Base-by-base conservation (phyloP, 2,329 filamentous ascomycete species). In the Endocalyx cinctus region DNA sequence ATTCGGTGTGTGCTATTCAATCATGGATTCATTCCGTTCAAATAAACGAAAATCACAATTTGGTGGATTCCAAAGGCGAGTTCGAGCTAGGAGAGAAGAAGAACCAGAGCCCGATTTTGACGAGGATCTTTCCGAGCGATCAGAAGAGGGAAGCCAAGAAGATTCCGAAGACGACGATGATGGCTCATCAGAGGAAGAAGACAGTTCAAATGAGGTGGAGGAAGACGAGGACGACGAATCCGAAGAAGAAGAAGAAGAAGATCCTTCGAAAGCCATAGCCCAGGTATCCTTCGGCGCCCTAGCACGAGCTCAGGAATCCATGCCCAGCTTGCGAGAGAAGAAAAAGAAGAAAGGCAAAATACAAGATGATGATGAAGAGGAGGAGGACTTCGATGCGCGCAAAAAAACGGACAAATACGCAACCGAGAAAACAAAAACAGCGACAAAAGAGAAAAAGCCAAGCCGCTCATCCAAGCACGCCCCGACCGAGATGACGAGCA, bases 251-350 rank as follows among this genome's bases (percentile, higher is more conserved):
- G 50, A 58, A 25, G 50, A 48, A 54, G 48, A 52, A n/a, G 44
- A 47, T 32, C 51, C 63, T 5, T 59, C 58, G 13, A 56, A 71
- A 35, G 68, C 72, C 38, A 62, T 70, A 27, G 66, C 75, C 7
- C 68, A 71, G 40, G 78, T 96, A 45, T 92, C 88, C 16, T 96
- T 97, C 52, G 89, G 88, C 42, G 85, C 86, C n/a, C 70, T 96
- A 25, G 87, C 86, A 44, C 86, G 87, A 67, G 89, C 88, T 2
- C 87, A 94, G 64, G 81, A 81, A 25, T 74, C 79, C 0, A 62
- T 94, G 19, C 66, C 64, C 55, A 45, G 44, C 22, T 29, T 20
- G 46, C 52, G 30, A 35, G 50, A 35, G 40, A 46, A 50, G 47
- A 60, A 62, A 59, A 35, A 47, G 32, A 33, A 55, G 39, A 37